Base-by-base conservation (phyloP, 306 rosid genomes). In the Quercus dentata region DNA sequence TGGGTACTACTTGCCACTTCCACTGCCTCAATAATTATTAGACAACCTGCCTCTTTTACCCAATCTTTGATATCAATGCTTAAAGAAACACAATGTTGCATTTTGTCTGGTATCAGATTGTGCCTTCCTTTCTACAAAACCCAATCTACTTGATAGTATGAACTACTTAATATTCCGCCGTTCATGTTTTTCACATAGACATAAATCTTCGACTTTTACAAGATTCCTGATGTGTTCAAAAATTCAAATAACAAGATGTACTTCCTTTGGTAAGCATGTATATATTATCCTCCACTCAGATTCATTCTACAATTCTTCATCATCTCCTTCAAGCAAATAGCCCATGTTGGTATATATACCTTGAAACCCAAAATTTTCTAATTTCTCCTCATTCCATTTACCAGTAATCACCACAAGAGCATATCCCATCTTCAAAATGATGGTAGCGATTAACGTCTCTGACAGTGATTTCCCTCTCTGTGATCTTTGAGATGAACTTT, bases 361-460 rank as follows among this genome's bases (percentile, higher is more conserved):
- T 15, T 67, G 49, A 67, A 33, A 13, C 17, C 49, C 72, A 67
- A 33, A 9, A 10, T 5, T 11, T 71, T 76, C 28, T 41, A 10
- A 10, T 11, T 71, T 76, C 38, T 41, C 51, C 69, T 57, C 79
- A 73, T 58, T 67, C 79, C 13, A 11, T 56, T 65, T 65, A 91
- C 97, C 97, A 91, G 69, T 49, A 85, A 83, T 89, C 94, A 79
- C 89, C 90, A 74, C 94, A 89, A 13, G 92, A 88, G 74, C 97
- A 89, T 7, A 69, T 25, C 17, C 92, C 97, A 63, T 85, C 89
- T 56, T 83, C 85, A 75, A 90, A 92, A 84, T 87, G 90, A 79
- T 92, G 97, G 79, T 92, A 92, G 17, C 93, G 90, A 80, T 92
- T 92, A 31, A 92, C 93, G 28, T 92, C 97, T 80, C 97, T 86